Percentiles rank a stretch among this genome's conserved stretches.
Evolutionary conservation across 2,329 filamentous ascomycete genomes (phyloP).

Genomic region (Ceratocystis huliohia): DNA sequence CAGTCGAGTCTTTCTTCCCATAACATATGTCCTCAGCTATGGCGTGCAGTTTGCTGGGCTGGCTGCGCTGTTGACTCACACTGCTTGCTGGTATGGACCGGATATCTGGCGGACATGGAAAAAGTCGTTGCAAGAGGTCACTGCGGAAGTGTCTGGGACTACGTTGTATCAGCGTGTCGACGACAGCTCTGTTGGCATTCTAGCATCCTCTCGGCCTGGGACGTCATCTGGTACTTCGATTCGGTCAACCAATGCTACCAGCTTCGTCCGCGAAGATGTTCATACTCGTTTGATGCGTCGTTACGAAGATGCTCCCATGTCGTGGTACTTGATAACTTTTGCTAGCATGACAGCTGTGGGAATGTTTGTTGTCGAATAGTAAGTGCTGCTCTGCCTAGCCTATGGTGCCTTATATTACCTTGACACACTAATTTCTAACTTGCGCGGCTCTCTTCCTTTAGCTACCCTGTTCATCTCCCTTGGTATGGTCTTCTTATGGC

Average conservation of each 20-base stretch:
- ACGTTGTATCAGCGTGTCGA: conserved; percentile 41
- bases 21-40: conserved; percentile 79
- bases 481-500: conserved; percentile 79
- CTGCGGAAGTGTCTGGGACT: conserved; percentile 34
- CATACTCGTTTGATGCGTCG: conserved; percentile 73
- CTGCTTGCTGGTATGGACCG: conserved; percentile 68
- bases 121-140: conserved; percentile 52
- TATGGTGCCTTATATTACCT: not conserved
- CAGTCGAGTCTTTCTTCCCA: conserved; percentile 71
- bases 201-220: not conserved
- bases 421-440: conserved; percentile 20
- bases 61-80: conserved; percentile 68
- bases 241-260: conserved; percentile 15
- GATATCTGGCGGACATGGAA: conserved; percentile 71
- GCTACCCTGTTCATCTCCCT: conserved; percentile 67
- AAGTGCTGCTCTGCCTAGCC: conserved; percentile 29
- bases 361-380: conserved; percentile 78
- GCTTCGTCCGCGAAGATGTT: conserved; percentile 53
- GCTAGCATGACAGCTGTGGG: conserved; percentile 63
- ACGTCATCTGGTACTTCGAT: conserved; percentile 21
- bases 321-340: conserved; percentile 70
- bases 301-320: conserved; percentile 69
- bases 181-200: conserved; percentile 18
- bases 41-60: conserved; percentile 75
- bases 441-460: conserved; percentile 26